phyloP scores from a whole-genome alignment of 2,329 filamentous ascomycete genomes.

The Colletotrichum eleusines region DNA sequence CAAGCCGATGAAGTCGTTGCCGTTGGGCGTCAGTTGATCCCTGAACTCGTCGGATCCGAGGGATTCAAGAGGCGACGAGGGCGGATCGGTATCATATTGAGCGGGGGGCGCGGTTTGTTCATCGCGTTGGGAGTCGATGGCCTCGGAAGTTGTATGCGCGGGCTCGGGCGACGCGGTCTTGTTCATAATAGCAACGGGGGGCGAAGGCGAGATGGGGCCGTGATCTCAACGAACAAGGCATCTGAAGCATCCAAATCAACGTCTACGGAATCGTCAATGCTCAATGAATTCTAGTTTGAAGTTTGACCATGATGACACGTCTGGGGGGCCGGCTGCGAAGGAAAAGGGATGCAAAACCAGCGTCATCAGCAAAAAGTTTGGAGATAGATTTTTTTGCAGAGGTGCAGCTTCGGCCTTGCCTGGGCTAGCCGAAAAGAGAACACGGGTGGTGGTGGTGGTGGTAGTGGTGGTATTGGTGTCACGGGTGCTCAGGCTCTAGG shows the following conservation, averaged over 20 bases:
- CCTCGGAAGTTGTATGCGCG: constrained; percentile 51
- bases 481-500: background rate
- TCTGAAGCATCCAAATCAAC: constrained; percentile 67
- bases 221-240: constrained; percentile 68
- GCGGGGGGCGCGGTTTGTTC: constrained; percentile 39
- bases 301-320: constrained; percentile 68
- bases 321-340: constrained; percentile 60
- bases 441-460: background rate
- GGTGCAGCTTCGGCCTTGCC: constrained; percentile 39
- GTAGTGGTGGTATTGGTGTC: background rate
- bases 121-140: constrained; percentile 45
- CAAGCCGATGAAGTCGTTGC: constrained; percentile 37
- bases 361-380: constrained; percentile 65
- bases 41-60: constrained; percentile 41
- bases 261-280: constrained; percentile 64
- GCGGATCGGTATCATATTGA: constrained; percentile 35
- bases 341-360: constrained; percentile 57
- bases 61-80: constrained; percentile 36
- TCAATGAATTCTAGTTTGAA: constrained; percentile 60
- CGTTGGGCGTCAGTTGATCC: constrained; percentile 41
- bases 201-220: constrained; percentile 55
- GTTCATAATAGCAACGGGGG: constrained; percentile 66
- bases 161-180: constrained; percentile 69
- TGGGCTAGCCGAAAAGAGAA: constrained; percentile 40
- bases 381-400: constrained; percentile 41